A percentile compares a stretch with the other conserved stretches of the same genome.
Evolutionary conservation across 257 asterid genomes (phyloP).

Genomic region (Thymus mandschuricus): DNA sequence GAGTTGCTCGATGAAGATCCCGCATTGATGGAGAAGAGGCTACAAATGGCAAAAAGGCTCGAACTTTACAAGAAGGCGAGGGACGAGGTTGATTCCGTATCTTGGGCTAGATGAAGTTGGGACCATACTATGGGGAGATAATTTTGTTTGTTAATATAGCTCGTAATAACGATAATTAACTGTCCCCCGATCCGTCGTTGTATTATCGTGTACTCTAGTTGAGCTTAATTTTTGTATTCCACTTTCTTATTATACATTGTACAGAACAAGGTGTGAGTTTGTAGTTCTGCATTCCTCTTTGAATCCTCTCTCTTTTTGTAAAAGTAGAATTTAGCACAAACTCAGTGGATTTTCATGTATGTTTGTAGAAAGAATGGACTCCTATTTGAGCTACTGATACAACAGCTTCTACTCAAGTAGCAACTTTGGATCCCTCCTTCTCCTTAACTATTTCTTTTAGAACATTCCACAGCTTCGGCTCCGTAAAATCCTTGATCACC

Average conservation of each 20-base stretch:
- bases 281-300: background rate
- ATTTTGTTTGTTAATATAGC: slow-evolving; percentile 32
- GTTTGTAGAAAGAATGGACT: background rate
- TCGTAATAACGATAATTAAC: background rate
- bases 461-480: slow-evolving; percentile 61
- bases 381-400: background rate
- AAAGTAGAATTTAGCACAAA: too few relatives aligned
- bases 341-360: background rate
- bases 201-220: slow-evolving; percentile 18
- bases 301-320: background rate
- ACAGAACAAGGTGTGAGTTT: slow-evolving; percentile 18
- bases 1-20: slow-evolving; percentile 87
- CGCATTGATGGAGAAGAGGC: slow-evolving; percentile 83
- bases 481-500: slow-evolving; percentile 65
- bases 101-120: slow-evolving; percentile 61
- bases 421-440: slow-evolving; percentile 30
- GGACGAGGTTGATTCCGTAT: slow-evolving; percentile 80
- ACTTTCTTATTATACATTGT: background rate
- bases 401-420: slow-evolving; percentile 32
- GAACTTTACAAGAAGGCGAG: slow-evolving; percentile 88
- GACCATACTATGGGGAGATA: background rate
- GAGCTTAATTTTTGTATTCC: background rate
- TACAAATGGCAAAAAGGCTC: slow-evolving; percentile 71
- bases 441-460: slow-evolving; percentile 49
- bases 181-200: slow-evolving; percentile 4